Conservation (phyloP, 805 yeast species). For the Wickerhamomyces tratensis region DNA sequence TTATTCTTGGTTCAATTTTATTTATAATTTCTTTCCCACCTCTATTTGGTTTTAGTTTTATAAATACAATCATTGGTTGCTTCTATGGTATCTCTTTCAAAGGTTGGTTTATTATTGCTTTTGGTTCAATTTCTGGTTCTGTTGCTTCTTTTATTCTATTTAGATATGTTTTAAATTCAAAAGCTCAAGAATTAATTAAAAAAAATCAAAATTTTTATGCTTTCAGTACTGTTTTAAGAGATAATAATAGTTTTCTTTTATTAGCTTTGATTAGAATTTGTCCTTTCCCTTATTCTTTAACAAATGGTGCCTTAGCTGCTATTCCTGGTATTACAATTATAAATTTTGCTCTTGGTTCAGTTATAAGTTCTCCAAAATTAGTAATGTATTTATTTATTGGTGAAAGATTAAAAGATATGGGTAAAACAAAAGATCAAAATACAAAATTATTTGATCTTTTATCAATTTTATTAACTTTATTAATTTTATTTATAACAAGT, state of each 20-base stretch:
- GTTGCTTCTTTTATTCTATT: slow-evolving; percentile 63
- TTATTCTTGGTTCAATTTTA: slow-evolving; percentile 41
- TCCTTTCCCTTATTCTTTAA: slow-evolving; percentile 87
- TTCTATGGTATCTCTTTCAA: slow-evolving; percentile 62
- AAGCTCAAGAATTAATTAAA: slow-evolving; percentile 52
- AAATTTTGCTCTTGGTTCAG: slow-evolving; percentile 62
- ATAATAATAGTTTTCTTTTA: slow-evolving; percentile 56
- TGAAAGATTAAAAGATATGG: slow-evolving; percentile 57
- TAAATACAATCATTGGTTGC: slow-evolving; percentile 66
- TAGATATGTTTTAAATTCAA: slow-evolving; percentile 43
- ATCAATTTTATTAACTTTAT: slow-evolving; percentile 47
- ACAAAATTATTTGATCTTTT: slow-evolving; percentile 52
- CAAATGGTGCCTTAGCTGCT: slow-evolving; percentile 88
- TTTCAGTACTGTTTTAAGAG: slow-evolving; percentile 62
- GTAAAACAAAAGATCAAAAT: slow-evolving; percentile 40
- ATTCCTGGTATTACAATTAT: slow-evolving; percentile 61
- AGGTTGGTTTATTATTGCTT: slow-evolving; percentile 73
- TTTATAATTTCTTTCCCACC: slow-evolving; percentile 85
- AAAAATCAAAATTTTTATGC: slow-evolving; percentile 62
- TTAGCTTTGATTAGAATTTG: slow-evolving; percentile 71
- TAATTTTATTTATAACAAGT: slow-evolving; percentile 49
- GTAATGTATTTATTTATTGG: slow-evolving; percentile 75
- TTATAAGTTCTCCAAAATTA: slow-evolving; percentile 74
- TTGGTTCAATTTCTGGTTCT: slow-evolving; percentile 67
- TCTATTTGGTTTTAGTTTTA: slow-evolving; percentile 66